Evolutionary conservation across 2,329 filamentous ascomycete genomes (phyloP), one percentile per base, ranked within the genome.

Genomic region (Diaporthe citriasiana): DNA sequence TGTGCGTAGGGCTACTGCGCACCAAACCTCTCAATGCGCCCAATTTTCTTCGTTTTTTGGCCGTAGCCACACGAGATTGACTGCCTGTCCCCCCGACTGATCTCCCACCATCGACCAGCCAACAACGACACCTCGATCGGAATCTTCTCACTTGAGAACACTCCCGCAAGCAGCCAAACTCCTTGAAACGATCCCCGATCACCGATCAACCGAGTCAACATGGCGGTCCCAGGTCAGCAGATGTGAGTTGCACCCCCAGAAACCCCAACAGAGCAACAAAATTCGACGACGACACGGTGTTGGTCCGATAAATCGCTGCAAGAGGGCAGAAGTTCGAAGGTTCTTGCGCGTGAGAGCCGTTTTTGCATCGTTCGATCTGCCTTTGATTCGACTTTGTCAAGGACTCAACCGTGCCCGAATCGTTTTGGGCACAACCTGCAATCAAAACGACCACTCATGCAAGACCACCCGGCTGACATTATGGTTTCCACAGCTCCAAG

Each of bases 401-500:
- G 27, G 45, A 42, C 47, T 35, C 12, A 17, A 22, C 19, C 42
- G 42, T 65, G 33, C 15, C 57, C 33, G 38, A 69, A 30, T 42
- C 12, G 27, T 22, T 33, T 25, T 30, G 45, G 55, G 30, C 51
- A 63, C 45, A 27, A 19, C 10, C 25, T 33, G 25, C 40, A 45
- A 33, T 53, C 30, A 59, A 74, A 56, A 59, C 35, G 74, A 56
- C 42, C 42, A 33, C 42, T 25, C 60, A 9, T 35, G 42, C 56
- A 38, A 71, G 53, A 65, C 68, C 56, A 71, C 33, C 65, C 74
- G 33, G 33, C 73, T 77, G 76, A 74, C 77, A 68, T 22, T 38
- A 53, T 55, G 66, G 75, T 55, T 75, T 71, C 72, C 63, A 79
- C 85, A 95, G 94, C 88, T 95, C 93, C 87, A 96, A 96, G 93